Percentiles rank a stretch among this genome's conserved stretches.
phyloP scores from a whole-genome alignment of 2,329 filamentous ascomycete species.

The Diplodia sapinea region DNA sequence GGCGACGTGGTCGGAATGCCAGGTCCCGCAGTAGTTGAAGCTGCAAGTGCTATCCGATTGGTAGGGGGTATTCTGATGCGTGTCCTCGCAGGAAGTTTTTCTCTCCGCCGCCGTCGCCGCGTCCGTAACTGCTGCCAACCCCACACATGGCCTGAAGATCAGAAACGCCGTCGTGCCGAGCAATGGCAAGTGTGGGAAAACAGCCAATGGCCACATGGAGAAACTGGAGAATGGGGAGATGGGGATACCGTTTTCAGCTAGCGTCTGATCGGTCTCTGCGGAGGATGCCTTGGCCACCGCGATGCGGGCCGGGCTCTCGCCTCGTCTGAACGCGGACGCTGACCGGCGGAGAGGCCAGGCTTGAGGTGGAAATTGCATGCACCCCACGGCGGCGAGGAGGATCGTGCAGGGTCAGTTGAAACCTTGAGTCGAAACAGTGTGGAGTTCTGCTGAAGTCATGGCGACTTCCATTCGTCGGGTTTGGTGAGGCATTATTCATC shows the following conservation, averaged over 20 bases:
- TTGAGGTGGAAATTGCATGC: constrained; percentile 11
- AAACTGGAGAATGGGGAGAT: neutral
- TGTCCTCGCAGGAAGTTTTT: constrained; percentile 5
- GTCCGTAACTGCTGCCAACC: neutral
- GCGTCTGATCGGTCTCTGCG: constrained; percentile 7
- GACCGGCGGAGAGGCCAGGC: neutral
- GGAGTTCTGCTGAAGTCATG: constrained; percentile 1
- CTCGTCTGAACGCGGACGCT: constrained; percentile 8
- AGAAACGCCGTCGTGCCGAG: constrained; percentile 22
- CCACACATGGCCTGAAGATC: constrained; percentile 15
- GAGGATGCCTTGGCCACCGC: neutral
- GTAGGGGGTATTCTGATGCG: neutral
- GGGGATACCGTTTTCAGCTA: neutral
- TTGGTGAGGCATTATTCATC: neutral
- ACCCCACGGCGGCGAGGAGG: neutral
- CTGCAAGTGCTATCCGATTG: neutral
- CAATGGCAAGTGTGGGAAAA: neutral
- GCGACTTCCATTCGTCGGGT: neutral
- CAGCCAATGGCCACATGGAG: constrained; percentile 4
- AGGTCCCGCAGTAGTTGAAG: constrained; percentile 17
- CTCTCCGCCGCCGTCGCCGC: neutral
- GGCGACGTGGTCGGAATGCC: constrained; percentile 20
- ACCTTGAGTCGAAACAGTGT: constrained; percentile 3
- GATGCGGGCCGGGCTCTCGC: neutral
- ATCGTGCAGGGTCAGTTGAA: constrained; percentile 3